Conservation (phyloP, 2,329 filamentous ascomycete genomes). For the Orbilia ellipsospora region DNA sequence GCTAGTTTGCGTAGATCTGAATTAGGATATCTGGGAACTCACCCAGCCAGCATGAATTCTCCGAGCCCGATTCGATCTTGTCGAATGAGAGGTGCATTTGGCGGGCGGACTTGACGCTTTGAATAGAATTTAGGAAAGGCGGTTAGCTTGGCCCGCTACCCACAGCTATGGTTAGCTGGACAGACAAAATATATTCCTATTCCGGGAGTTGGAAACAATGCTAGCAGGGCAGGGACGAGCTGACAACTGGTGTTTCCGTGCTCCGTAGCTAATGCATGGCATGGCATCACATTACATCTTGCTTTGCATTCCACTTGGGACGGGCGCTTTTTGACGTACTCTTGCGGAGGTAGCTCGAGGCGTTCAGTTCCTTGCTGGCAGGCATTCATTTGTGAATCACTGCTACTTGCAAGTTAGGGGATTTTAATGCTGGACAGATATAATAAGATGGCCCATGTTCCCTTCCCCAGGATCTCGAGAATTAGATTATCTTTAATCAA, state of each 20-base stretch:
- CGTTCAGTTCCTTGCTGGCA: neutral
- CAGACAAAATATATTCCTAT: neutral
- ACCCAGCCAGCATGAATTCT: slow-evolving; percentile 20
- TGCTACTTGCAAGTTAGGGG: neutral
- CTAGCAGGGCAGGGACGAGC: neutral
- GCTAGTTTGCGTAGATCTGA: neutral
- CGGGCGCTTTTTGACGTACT: slow-evolving; percentile 1
- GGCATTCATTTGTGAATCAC: neutral
- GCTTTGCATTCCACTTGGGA: slow-evolving; percentile 16
- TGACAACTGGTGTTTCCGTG: slow-evolving; percentile 17
- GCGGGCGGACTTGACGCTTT: neutral
- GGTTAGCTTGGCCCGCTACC: slow-evolving; percentile 18
- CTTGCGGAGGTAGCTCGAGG: too few species aligned
- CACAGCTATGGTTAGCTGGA: slow-evolving; percentile 1
- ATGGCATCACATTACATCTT: slow-evolving; percentile 6
- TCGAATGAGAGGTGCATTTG: too few species aligned
- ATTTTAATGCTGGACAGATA: neutral
- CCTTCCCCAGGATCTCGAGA: too few species aligned
- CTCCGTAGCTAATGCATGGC: slow-evolving; percentile 21
- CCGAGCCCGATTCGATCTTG: slow-evolving; percentile 22
- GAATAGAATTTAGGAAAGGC: neutral
- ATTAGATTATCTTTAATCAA: too few species aligned
- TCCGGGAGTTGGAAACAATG: neutral
- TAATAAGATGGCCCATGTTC: too few species aligned
- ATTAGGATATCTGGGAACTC: neutral